Base-by-base conservation (phyloP, 2,329 filamentous ascomycete genomes). In the Hirsutella rhossiliensis region DNA sequence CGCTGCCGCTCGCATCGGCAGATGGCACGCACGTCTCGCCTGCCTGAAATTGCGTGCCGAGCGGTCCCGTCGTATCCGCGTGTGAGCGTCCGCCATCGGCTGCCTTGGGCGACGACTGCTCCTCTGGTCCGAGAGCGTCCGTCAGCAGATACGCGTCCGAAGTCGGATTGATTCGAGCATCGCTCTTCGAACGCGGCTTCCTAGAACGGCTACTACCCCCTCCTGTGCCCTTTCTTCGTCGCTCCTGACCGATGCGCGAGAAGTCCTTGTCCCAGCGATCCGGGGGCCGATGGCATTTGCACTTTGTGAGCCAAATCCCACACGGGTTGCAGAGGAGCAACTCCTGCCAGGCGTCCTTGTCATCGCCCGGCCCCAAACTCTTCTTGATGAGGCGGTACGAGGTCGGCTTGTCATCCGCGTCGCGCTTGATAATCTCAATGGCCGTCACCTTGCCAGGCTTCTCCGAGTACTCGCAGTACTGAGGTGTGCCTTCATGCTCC, bases 271-370 rank as follows among this genome's bases (percentile, higher is more conserved):
- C 82, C 90, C 90, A 98, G 51, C 82, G 80, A 48, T 90, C 80
- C 43, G 79, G 71, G 3, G 92, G 92, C 9, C 92, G 81, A 69
- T 94, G 92, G 20, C 69, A 74, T 56, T 85, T 87, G 62, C 84
- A 87, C 57, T 96, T 97, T 48, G 82, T 80, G 53, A 98, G 81
- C 87, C 88, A 98, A 37, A 98, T 80, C 17, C 92, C 92, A 60
- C 92, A 98, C 46, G 90, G 88, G 60, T 98, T 98, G 71, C 92
- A 98, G 32, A 97, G 75, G 27, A 85, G 73, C 45, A 86, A 75
- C 53, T 86, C 77, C 38, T 74, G 75, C 71, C 84, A 96, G 4
- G 63, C 56, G 36, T 74, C 72, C 59, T 80, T 82, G 58, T 85
- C 80, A 41, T 83, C 78, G 4, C 71, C 66, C 1, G 69, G 57